Evolutionary conservation across 495 filamentous ascomycete species (phyloP), one percentile per base, ranked within the genome.

Genomic region (Polyplosphaeria fusca): DNA sequence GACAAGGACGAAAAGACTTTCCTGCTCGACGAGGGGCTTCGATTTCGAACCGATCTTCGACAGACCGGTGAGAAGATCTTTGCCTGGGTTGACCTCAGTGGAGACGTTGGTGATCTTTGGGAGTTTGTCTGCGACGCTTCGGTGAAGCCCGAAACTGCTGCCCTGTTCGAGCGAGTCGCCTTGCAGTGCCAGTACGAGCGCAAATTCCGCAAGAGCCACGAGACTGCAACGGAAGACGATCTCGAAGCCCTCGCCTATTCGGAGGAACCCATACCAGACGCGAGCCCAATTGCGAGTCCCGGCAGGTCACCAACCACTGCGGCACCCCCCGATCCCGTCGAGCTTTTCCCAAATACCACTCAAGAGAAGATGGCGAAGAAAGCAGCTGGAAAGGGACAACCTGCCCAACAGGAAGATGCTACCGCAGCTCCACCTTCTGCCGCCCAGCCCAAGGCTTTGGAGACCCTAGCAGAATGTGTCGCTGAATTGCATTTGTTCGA

Each of bases 1-100:
- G 91, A 96, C 58, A 87, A 87, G 62, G 93, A 98, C 83, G 93
- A 98, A 75, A 96, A 96, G 76, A 89, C 85, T 0, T 98, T 98
- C 71, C 74, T 96, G 18, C 85, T 98, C 5, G 93, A 98, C 76
- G 87, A 95, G 67, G 80, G 80, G 45, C 78, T 98, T 28, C 91
- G 92, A 64, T 91, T 98, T 63, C 85, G 91, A 20, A 86, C 86
- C 4, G 86, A 92, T 60, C 80, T 86, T 50, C 79, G 91, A 48
- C 85, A 89, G 43, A 82, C 83, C 14, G 84, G 84, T 20, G 84
- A 88, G 54, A 89, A 85, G 66, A 84, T 97, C 5, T 79, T 98
- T 54, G 91, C 91, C 38, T 98, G 93, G 93, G 84, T 89, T 41
- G 93, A 97, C 68, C 72, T 96, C 61, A 95, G 89, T 68, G 93